Evolutionary conservation across 2,329 filamentous ascomycete genomes (phyloP).

Genomic region (Camillea tinctor): DNA sequence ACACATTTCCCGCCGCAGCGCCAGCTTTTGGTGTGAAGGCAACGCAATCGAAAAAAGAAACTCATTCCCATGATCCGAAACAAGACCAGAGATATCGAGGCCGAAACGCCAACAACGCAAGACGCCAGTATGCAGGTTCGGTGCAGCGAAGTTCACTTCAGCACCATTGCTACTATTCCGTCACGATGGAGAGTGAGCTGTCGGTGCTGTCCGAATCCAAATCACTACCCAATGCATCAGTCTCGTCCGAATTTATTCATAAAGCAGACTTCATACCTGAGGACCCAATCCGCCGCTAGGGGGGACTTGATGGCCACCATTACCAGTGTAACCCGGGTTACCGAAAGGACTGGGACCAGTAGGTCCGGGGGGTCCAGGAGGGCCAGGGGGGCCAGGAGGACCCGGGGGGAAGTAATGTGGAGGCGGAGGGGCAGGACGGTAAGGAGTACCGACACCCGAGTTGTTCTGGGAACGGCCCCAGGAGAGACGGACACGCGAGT

Average conservation of each 20-base stretch:
- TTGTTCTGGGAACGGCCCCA: slow-evolving; percentile 99
- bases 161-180: not conserved
- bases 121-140: slow-evolving; percentile 34
- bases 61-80: slow-evolving; percentile 13
- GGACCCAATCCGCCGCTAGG: slow-evolving; percentile 32
- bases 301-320: slow-evolving; percentile 29
- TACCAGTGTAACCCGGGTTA: slow-evolving; percentile 24
- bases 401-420: slow-evolving; percentile 35
- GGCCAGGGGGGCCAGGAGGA: slow-evolving; percentile 26
- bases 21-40: slow-evolving; percentile 27
- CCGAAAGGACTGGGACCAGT: slow-evolving; percentile 28
- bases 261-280: slow-evolving; percentile 28
- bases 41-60: slow-evolving; percentile 22
- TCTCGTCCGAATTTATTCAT: not conserved
- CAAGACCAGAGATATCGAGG: slow-evolving; percentile 31
- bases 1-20: slow-evolving; percentile 21
- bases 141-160: slow-evolving; percentile 22
- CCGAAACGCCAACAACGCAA: slow-evolving; percentile 34
- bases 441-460: slow-evolving; percentile 95
- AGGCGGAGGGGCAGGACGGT: slow-evolving; percentile 76
- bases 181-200: not conserved
- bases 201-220: not conserved
- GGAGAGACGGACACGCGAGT: slow-evolving; percentile 94
- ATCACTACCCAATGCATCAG: slow-evolving; percentile 19
- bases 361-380: slow-evolving; percentile 27